Percentiles rank a stretch among this genome's conserved stretches.
Evolutionary conservation across 2,329 filamentous ascomycete species (phyloP).

Genomic region (Didymella segeticola): DNA sequence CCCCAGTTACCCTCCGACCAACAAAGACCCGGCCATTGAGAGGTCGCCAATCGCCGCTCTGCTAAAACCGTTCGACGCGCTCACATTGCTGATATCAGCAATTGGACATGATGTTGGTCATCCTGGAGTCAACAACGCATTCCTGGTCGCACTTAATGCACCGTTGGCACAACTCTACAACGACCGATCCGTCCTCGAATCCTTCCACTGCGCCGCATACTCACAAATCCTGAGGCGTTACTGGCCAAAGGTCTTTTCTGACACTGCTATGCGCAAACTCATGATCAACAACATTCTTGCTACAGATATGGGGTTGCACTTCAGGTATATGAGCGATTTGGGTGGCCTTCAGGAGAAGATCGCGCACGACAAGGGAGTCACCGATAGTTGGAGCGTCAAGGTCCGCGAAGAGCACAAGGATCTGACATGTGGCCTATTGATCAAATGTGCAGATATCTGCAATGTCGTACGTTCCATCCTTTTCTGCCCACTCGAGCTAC

Average conservation of each 20-base stretch:
- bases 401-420: constrained; percentile 78
- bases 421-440: constrained; percentile 85
- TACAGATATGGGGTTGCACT: constrained; percentile 97
- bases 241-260: constrained; percentile 84
- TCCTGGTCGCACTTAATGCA: constrained; percentile 88
- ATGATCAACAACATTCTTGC: constrained; percentile 98
- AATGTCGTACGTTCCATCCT: constrained; percentile 70
- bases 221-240: constrained; percentile 93
- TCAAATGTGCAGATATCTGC: constrained; percentile 98
- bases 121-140: constrained; percentile 97
- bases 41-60: constrained; percentile 75
- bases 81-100: constrained; percentile 91
- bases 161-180: constrained; percentile 96
- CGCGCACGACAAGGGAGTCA: constrained; percentile 66
- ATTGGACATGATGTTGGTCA: constrained; percentile 98
- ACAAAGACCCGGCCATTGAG: constrained; percentile 33
- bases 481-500: not conserved
- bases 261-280: constrained; percentile 79
- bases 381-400: constrained; percentile 78
- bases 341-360: constrained; percentile 81
- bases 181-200: constrained; percentile 93
- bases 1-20: constrained; percentile 66
- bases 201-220: constrained; percentile 96
- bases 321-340: constrained; percentile 93
- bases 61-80: constrained; percentile 83